Evolutionary conservation across 176 grass and related monocot genomes (phyloP), one percentile per base, ranked within the genome.

Genomic region (Aegilops tauschii): DNA sequence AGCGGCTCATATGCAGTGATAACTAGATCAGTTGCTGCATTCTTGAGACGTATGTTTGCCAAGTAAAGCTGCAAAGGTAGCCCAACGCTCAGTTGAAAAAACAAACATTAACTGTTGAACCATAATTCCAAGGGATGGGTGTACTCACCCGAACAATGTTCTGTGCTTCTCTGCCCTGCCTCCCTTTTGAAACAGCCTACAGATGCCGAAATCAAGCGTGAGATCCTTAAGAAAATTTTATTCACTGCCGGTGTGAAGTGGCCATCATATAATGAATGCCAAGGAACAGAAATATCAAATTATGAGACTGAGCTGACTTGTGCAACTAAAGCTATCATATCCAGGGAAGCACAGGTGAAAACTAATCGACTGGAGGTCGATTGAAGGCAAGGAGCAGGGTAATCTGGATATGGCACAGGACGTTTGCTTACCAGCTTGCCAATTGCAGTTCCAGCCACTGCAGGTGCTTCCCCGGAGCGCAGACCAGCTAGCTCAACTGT

Each of bases 21-120:
- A 88, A 98, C 78, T 76, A 98, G 84, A 82, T 98, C 96, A 30
- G 93, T 94, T 44, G 73, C 82, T 84, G 91, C 92, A 86, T 90
- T 85, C 86, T 92, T 95, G 69, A 98, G 88, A 45, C 92, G 93
- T 77, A 98, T 95, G 91, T 95, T 94, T 82, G 96, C 93, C 76
- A 98, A 44, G 88, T 98, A 95, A 31, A 92, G 75, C 96, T 98
- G 86, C 76, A 92, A 84, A 69, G 69, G 67, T 14, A 76, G 85
- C 40, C 25, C 17, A 65, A 66, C 18, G 36, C 6, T 76, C n/a
- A 62, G 28, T 72, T 90, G 25, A 56, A 80, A 64, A 18, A 73
- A 21, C 32, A 27, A 92, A 71, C 9, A 82, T 79, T 79, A 82
- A 7, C 28, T 47, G 27, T 6, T 66, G 28, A 85, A 88, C 18